These are phyloP conservation scores for Oemleria cerasiformis DNA, from an alignment of 306 rosid species.

Conservation along the genomic window DNA sequence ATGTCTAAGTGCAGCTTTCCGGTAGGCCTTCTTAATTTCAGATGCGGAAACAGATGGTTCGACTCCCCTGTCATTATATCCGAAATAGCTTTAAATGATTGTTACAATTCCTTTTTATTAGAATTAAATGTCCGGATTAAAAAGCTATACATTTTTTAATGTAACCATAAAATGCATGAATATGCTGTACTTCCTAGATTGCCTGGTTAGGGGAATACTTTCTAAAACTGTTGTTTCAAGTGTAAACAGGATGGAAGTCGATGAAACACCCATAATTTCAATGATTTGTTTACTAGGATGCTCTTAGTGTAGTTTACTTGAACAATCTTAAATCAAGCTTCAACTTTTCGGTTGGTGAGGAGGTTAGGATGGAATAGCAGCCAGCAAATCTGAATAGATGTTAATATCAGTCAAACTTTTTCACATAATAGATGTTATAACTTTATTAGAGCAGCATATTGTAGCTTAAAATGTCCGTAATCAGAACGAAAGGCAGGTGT, in stretches of 20 bases:
- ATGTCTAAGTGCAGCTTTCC: slow-evolving; percentile 97
- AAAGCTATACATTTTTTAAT: slow-evolving; percentile 7
- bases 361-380: too few relatives aligned
- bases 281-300: background rate
- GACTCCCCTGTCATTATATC: slow-evolving; percentile 72
- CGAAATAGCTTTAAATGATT: slow-evolving; percentile 24
- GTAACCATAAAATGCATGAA: background rate
- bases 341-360: too few relatives aligned
- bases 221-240: too few relatives aligned
- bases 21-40: slow-evolving; percentile 94
- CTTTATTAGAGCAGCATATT: too few relatives aligned
- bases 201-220: background rate
- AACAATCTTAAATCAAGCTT: too few relatives aligned
- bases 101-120: slow-evolving; percentile 16
- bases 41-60: slow-evolving; percentile 74
- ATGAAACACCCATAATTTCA: background rate
- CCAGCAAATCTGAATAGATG: too few relatives aligned
- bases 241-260: background rate
- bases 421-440: too few relatives aligned
- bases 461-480: too few relatives aligned
- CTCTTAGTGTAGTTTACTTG: too few relatives aligned
- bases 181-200: background rate
- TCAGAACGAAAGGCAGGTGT: too few relatives aligned
- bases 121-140: background rate
- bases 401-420: too few relatives aligned